Evolutionary conservation across 1,139 yeast genomes (phyloP).

Genomic region (Arxiozyma slooffiae): DNA sequence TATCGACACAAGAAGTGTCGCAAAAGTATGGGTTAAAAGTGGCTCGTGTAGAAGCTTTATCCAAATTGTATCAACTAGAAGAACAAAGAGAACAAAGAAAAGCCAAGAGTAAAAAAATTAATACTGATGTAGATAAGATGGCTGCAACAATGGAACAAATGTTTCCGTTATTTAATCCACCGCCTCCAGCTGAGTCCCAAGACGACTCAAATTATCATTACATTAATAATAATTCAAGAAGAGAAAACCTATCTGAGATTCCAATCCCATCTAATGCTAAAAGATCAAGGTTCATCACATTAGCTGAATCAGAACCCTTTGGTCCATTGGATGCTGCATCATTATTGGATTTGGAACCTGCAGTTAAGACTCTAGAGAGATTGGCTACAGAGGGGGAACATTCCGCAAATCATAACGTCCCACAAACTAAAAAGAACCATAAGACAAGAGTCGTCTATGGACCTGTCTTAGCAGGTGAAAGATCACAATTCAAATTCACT

Average conservation of each 20-base stretch:
- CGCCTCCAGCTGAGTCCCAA: neutral
- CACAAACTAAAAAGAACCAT: slow-evolving; percentile 9
- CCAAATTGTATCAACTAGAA: slow-evolving; percentile 44
- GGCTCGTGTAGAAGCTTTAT: slow-evolving; percentile 78
- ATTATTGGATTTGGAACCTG: slow-evolving; percentile 74
- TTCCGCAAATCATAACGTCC: slow-evolving; percentile 27
- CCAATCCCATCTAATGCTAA: slow-evolving; percentile 82
- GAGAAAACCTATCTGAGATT: slow-evolving; percentile 82
- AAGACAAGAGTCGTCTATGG: slow-evolving; percentile 25
- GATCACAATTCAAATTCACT: slow-evolving; percentile 61
- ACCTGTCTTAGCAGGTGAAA: slow-evolving; percentile 41
- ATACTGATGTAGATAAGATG: slow-evolving; percentile 46
- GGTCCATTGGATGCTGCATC: slow-evolving; percentile 96
- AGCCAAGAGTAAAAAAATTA: slow-evolving; percentile 33
- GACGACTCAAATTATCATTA: neutral
- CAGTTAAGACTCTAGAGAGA: slow-evolving; percentile 60
- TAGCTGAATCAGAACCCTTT: slow-evolving; percentile 93
- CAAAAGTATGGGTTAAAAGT: slow-evolving; percentile 70
- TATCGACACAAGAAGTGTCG: slow-evolving; percentile 65
- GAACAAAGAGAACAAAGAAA: slow-evolving; percentile 46
- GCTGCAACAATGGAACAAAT: slow-evolving; percentile 57
- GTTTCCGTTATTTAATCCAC: slow-evolving; percentile 61
- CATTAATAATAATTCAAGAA: slow-evolving; percentile 11
- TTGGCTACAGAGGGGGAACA: slow-evolving; percentile 50
- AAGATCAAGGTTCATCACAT: slow-evolving; percentile 73